Evolutionary conservation across 345 rosid species (phyloP).

Genomic region (Diplotaxis tenuifolia): DNA sequence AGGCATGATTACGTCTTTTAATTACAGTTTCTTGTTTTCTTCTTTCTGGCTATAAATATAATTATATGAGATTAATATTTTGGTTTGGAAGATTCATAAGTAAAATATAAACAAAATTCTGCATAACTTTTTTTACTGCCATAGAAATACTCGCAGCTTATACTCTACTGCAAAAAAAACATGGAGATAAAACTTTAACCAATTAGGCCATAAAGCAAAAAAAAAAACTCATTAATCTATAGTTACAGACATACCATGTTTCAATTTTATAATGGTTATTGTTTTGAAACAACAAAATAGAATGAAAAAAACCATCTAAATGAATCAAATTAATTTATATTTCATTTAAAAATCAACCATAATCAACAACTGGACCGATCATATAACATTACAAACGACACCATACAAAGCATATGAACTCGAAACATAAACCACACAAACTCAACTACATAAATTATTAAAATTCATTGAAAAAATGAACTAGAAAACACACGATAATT

Average conservation of each 20-base stretch:
- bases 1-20: too few species aligned
- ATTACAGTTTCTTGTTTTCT: too few species aligned
- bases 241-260: neutral
- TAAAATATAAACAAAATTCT: too few species aligned
- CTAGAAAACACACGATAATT: neutral
- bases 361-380: neutral
- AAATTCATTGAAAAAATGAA: conserved; percentile 22
- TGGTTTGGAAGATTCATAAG: too few species aligned
- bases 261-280: neutral
- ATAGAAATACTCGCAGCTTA: too few species aligned
- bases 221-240: neutral
- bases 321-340: neutral
- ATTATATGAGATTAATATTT: too few species aligned
- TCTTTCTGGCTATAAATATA: too few species aligned
- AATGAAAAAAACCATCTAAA: neutral
- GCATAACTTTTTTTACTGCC: too few species aligned
- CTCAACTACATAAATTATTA: conserved; percentile 8
- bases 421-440: conserved; percentile 1
- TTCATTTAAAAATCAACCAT: neutral
- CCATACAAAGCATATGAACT: neutral
- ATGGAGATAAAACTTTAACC: too few species aligned
- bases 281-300: neutral
- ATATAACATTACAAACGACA: neutral
- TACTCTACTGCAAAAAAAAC: too few species aligned
- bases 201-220: neutral